Evolutionary conservation across 106 monocot genomes (phyloP).

Genomic region (Dioscorea zingiberensis): DNA sequence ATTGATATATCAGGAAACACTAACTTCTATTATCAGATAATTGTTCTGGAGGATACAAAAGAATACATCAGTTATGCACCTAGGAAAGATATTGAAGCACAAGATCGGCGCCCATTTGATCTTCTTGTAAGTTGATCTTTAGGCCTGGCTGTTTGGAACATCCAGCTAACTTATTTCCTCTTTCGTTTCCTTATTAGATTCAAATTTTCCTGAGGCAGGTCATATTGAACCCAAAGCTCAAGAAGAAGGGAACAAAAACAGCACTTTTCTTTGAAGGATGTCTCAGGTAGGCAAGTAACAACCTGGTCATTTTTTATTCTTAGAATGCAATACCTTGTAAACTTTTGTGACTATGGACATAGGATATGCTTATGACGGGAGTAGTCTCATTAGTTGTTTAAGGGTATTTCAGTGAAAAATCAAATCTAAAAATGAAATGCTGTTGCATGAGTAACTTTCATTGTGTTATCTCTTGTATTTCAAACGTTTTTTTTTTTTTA

Average conservation of each 20-base stretch:
- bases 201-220: constrained; percentile 44
- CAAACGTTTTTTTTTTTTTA: background rate
- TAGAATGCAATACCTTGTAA: background rate
- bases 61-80: constrained; percentile 85
- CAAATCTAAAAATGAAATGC: no score
- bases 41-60: constrained; percentile 88
- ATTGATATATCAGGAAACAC: background rate
- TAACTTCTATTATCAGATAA: constrained; percentile 44
- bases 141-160: background rate
- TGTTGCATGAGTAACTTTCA: no score
- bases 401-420: background rate
- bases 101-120: constrained; percentile 87
- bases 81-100: constrained; percentile 58
- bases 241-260: constrained; percentile 59
- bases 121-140: constrained; percentile 53
- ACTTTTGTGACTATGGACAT: background rate
- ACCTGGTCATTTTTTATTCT: background rate
- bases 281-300: constrained; percentile 47
- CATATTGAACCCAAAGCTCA: constrained; percentile 78
- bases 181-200: constrained; percentile 4
- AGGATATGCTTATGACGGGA: no score
- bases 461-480: no score
- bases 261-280: constrained; percentile 95
- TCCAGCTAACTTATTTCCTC: background rate
- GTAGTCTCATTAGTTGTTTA: background rate